A percentile compares a stretch with the other conserved stretches of the same genome.
phyloP scores from a whole-genome alignment of 495 filamentous ascomycete species.

The Bombardia bombarda region DNA sequence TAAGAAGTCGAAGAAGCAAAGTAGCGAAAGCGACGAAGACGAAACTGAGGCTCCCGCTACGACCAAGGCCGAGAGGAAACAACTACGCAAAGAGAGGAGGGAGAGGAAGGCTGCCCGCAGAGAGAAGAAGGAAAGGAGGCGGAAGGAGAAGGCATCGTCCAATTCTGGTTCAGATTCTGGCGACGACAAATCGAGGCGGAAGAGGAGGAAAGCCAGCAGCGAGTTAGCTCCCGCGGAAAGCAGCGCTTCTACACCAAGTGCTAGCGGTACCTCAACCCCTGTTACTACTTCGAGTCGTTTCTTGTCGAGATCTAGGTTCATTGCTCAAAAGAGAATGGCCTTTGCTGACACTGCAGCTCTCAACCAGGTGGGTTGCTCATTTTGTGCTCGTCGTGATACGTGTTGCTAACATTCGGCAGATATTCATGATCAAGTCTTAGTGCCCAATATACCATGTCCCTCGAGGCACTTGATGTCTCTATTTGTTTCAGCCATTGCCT shows the following conservation, averaged over 20 bases:
- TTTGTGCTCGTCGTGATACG: not conserved
- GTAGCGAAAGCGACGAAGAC: slow-evolving; percentile 14
- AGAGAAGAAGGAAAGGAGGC: slow-evolving; percentile 35
- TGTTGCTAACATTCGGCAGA: slow-evolving; percentile 44
- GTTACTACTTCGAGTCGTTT: slow-evolving; percentile 45
- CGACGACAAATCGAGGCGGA: slow-evolving; percentile 14
- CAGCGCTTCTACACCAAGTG: slow-evolving; percentile 17
- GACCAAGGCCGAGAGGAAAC: slow-evolving; percentile 15
- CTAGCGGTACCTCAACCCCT: slow-evolving; percentile 27
- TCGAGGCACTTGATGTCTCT: not conserved
- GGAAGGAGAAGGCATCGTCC: slow-evolving; percentile 35
- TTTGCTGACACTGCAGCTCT: slow-evolving; percentile 62
- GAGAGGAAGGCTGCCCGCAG: slow-evolving; percentile 17
- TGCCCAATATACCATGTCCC: not conserved
- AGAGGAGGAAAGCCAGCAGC: slow-evolving; percentile 18
- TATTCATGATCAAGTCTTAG: slow-evolving; percentile 63
- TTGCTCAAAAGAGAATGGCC: slow-evolving; percentile 71
- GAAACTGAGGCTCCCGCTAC: slow-evolving; percentile 12
- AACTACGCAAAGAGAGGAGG: slow-evolving; percentile 24
- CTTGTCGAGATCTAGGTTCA: slow-evolving; percentile 59
- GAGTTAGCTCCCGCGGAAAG: slow-evolving; percentile 17
- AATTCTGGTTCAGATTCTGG: slow-evolving; percentile 14
- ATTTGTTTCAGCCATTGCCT: not conserved
- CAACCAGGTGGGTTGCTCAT: slow-evolving; percentile 54
- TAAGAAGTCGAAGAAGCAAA: slow-evolving; percentile 31